phyloP scores from a whole-genome alignment of 2,329 filamentous ascomycete genomes.

The Pseudopithomyces maydicus region DNA sequence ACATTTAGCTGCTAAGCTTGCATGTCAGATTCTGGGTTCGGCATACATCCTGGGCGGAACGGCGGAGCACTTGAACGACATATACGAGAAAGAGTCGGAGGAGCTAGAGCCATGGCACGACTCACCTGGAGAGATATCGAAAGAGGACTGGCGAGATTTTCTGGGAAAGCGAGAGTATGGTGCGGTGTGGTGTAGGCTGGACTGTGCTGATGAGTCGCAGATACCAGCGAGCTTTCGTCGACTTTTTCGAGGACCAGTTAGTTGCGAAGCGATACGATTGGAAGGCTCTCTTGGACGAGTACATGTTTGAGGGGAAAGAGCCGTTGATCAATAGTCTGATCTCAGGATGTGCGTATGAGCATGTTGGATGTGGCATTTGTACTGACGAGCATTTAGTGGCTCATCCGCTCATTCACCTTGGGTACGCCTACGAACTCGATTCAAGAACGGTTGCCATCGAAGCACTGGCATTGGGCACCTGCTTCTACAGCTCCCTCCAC shows the following conservation, averaged over 20 bases:
- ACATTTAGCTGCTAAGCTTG: conserved; percentile 37
- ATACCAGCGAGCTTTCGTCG: conserved; percentile 89
- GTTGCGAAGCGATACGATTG: conserved; percentile 81
- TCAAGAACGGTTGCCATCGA: conserved; percentile 88
- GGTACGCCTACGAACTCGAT: conserved; percentile 89
- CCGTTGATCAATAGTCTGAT: conserved; percentile 83
- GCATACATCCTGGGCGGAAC: conserved; percentile 84
- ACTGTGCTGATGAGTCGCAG: conserved; percentile 38
- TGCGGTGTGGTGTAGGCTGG: not conserved
- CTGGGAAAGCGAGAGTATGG: conserved; percentile 72
- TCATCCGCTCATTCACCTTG: conserved; percentile 91
- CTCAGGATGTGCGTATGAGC: conserved; percentile 67
- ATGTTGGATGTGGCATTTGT: not conserved
- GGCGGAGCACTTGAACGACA: conserved; percentile 71
- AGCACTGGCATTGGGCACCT: conserved; percentile 72
- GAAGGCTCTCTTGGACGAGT: conserved; percentile 76
- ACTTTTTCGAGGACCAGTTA: conserved; percentile 94
- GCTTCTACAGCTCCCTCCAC: conserved; percentile 62
- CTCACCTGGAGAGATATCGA: conserved; percentile 81
- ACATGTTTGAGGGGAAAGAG: conserved; percentile 73
- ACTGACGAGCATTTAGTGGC: conserved; percentile 63
- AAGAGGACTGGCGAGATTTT: conserved; percentile 85
- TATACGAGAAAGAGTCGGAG: conserved; percentile 79
- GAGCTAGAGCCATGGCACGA: conserved; percentile 79
- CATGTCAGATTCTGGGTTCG: conserved; percentile 70